Base-by-base conservation (phyloP, 768 basidiomycete genomes). In the Mycena pura region DNA sequence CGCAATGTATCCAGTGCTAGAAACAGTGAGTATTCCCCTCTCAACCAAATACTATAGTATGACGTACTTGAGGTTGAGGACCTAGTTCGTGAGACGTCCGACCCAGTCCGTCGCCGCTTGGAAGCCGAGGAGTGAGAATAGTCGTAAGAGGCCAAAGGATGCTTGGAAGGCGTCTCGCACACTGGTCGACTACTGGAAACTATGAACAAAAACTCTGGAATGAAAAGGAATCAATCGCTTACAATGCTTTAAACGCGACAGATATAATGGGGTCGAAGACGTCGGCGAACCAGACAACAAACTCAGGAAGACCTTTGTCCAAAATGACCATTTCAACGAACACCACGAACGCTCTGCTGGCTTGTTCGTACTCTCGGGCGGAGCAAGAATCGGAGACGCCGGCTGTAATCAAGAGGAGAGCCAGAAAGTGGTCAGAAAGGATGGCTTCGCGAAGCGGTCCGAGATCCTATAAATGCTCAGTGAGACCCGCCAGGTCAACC, bases 281-380 rank as follows among this genome's bases (percentile, higher is more conserved):
- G 8, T 22, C 19, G 24, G 40, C 14, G 53, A 65, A 57, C 63
- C 63, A 65, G 22, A 34, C 11, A 17, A 29, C 14, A 48, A 47
- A 56, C 22, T 57, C 45, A 31, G 19, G 25, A 32, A 52, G 1
- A 34, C 63, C 63, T 48, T 34, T n/a, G 21, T 65, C 63, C 22
- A 29, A 25, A 39, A 61, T 14, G 50, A 47, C 24, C 59, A 65
- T 57, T 15, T 60, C 63, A 11, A 46, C 49, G 38, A 60, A 57
- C n/a, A 60, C 43, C 3, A 57, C 14, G 24, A 65, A 57, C 11
- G 59, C 63, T 32, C 41, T 22, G 22, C 40, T 17, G 14, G 17
- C 36, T 48, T 64, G 57, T 10, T 39, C 41, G 43, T 9, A 46
- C 7, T 56, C 44, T 32, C 27, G 46, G 6, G 38, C 49, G 28